Evolutionary conservation across 2,329 filamentous ascomycete species (phyloP), one percentile per base, ranked within the genome.

Genomic region (Aaosphaeria pasadenensis): DNA sequence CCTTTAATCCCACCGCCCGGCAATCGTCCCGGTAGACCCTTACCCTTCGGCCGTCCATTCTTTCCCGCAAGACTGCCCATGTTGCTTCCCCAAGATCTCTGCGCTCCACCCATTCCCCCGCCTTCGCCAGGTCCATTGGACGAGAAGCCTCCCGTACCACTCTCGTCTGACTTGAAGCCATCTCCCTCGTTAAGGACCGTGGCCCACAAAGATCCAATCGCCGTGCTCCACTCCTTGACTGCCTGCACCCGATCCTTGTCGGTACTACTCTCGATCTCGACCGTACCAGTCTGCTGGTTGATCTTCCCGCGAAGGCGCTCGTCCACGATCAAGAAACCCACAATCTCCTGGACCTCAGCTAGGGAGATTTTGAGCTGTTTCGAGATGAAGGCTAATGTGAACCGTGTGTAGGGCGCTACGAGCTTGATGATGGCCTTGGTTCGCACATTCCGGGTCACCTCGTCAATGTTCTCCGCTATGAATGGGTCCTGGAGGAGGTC

Each of bases 391-490:
- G 79, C 77, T 28, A 97, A 77, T 54, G 87, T 89, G 82, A 97
- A 96, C 44, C 91, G 85, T 5, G 89, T 95, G 76, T 97, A 99
- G 0, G 94, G 94, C 4, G 91, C 91, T 54, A 97, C 94, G 28
- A 97, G 79, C 73, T 94, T 96, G 54, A 96, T 76, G 7, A 97
- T 85, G 1, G 91, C 92, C 77, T 96, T 96, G 56, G 91, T 97
- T 46, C 94, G 88, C 87, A 99, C 96, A 71, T 94, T 96, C 39
- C 94, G 88, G 45, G 92, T 99, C 48, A 99, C 92, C 74, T 99
- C 94, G 71, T 97, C 94, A 59, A 99, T 99, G 68, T 99, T 97
- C 74, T 97, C 94, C 30, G 92, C 92, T 60, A 99, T 99, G 74
- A 97, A 99, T 0, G 89, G 86, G 69, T 99, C 94, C 9, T 87